Evolutionary conservation across 495 filamentous ascomycete genomes (phyloP), one percentile per base, ranked within the genome.

Genomic region (Talaromyces thailandensis): DNA sequence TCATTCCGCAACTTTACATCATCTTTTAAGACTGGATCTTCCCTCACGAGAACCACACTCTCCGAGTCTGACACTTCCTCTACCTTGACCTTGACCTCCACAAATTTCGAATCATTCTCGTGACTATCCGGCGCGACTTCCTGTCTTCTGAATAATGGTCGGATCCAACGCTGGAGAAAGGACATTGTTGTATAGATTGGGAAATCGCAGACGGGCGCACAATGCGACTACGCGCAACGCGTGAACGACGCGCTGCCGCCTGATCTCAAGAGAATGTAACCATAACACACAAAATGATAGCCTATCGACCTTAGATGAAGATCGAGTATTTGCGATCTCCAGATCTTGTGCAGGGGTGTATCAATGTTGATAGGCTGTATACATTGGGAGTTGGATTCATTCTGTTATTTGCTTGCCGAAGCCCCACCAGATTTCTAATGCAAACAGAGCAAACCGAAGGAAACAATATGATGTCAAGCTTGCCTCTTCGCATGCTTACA

Each of bases 371-470:
- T 48, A 48, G 43, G 43, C 43, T 48, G 43, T 48, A 45, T 45
- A 21, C 1, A 21, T 18, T 4, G 31, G 31, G 31, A 35, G 35
- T 40, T n/a, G 14, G 35, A n/a, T n/a, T 40, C 35, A 14, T 40
- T 40, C 35, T 40, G 35, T 40, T 53, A 26, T 53, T 26, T 25
- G 50, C 21, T 26, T 53, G 24, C 50, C 50, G 50, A 53, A 14
- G 25, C 18, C 43, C n/a, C 18, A 48, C 43, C 43, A 18, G 23
- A 14, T 26, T 16, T 28, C 9, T 28, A 11, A 45, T 59, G 35
- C 57, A 59, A 59, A 59, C 57, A 59, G 57, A 59, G 29, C 57
- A 59, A 59, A 59, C 57, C 5, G 32, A 1, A 21, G 55, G 11
- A 57, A 24, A 24, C 29, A 28, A 28, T 24, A 59, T 59, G 57